A percentile compares a stretch with the other conserved stretches of the same genome.
phyloP scores from a whole-genome alignment of 768 basidiomycete genomes.

The Russula vinacea region DNA sequence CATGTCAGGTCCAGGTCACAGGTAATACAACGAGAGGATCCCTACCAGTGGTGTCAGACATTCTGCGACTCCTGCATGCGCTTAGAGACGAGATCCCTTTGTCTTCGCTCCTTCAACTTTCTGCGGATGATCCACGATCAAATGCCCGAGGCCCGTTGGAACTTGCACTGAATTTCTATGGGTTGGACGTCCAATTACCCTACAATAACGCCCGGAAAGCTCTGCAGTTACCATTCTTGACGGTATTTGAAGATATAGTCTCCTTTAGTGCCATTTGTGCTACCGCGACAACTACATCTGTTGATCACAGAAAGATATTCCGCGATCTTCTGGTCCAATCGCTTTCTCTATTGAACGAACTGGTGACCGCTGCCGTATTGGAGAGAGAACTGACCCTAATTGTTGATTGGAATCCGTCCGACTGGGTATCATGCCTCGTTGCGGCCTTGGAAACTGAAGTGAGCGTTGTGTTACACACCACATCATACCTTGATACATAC shows the following conservation, averaged over 20 bases:
- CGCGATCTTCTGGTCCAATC: constrained; percentile 54
- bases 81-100: constrained; percentile 23
- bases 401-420: constrained; percentile 57
- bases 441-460: constrained; percentile 57
- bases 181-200: constrained; percentile 34
- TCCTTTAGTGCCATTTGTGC: constrained; percentile 49
- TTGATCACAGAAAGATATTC: constrained; percentile 36
- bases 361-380: constrained; percentile 45
- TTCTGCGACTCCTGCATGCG: constrained; percentile 16
- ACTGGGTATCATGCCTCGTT: constrained; percentile 62
- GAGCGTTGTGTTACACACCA: constrained; percentile 23
- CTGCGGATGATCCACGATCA: constrained; percentile 6
- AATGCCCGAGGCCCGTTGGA: constrained; percentile 19
- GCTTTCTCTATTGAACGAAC: constrained; percentile 49
- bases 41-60: constrained; percentile 16
- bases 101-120: constrained; percentile 14
- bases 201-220: constrained; percentile 23
- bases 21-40: constrained; percentile 5
- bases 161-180: constrained; percentile 48
- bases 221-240: constrained; percentile 50
- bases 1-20: constrained; percentile 13
- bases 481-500: background rate
- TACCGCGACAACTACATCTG: constrained; percentile 22
- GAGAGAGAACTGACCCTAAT: constrained; percentile 36
- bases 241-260: constrained; percentile 54